Evolutionary conservation across 805 yeast genomes (phyloP), one percentile per base, ranked within the genome.

Genomic region (Brettanomyces custersianus): DNA sequence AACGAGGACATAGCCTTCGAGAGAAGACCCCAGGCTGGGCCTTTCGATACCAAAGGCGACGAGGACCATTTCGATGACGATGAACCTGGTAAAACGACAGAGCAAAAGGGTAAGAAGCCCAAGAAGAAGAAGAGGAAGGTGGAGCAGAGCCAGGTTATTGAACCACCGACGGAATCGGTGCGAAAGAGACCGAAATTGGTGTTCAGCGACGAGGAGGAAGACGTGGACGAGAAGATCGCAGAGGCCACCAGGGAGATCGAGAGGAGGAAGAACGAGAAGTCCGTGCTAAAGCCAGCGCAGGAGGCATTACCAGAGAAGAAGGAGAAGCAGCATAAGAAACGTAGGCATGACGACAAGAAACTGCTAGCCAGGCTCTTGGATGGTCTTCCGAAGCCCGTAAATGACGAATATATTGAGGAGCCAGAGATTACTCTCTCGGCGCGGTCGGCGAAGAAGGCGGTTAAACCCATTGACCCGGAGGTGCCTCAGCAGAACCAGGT

Each of bases 1-100:
- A 84, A 80, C 52, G 80, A 76, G 2, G 95, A 83, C 47, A 74
- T 88, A 8, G 85, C 90, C 0, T 80, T 82, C 48, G 92, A 87
- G 48, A 77, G 74, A 40, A 58, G 57, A 12, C 90, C 94, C 0
- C 69, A 66, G 4, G 63, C 60, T 0, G 96, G 95, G 0, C 57
- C 73, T 16, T 83, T 79, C 52, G 88, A 82, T 48, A 74, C 77
- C 0, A 48, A 64, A 18, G 25, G 25, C 15, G 67, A 62, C 1
- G 55, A 63, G 25, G 40, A 42, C 2, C 17, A 6, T n/a, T 25
- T n/a, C n/a, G 28, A 11, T 6, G 28, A 2, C 15, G 28, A 25
- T 25, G 52, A 51, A 8, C 82, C 75, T 53, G 70, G 67, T 37
- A 53, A 48, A 5, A 46, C 50, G 4, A 74, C 77, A 0, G 55